Base-by-base conservation (phyloP, 2,329 filamentous ascomycete genomes). In the Penicillium nordicum region DNA sequence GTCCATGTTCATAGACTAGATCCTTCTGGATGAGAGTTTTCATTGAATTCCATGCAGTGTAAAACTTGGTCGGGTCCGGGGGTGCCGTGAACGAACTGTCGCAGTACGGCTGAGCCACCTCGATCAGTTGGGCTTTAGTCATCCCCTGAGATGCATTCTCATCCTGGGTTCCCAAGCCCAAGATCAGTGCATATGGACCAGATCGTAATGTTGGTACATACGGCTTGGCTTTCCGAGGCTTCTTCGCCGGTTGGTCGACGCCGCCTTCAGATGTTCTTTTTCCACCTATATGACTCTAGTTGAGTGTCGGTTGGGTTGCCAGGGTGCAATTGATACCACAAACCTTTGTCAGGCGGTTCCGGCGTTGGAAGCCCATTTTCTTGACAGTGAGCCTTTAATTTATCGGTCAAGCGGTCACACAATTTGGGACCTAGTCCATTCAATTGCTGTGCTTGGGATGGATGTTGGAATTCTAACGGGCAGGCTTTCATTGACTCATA, bases 11-110 rank as follows among this genome's bases (percentile, higher is more conserved):
- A 55, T 85, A 86, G 0, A 92, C 88, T 4, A 92, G 75, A 55
- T 91, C 88, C 68, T 92, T 91, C 52, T 85, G 80, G 5, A 86
- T 63, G 32, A 94, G 75, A 0, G 87, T 90, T 68, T 89, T 90
- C 82, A 93, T 92, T 1, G 89, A 91, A 66, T 84, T 88, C 89
- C 89, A 94, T 0, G 90, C 90, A 0, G 89, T 93, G 64, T 90
- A 89, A 65, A 84, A 89, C 55, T 86, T 88, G 11, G 80, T 86
- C 0, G 88, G 78, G 52, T 90, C 87, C 40, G 77, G 79, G 0
- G 88, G 86, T 0, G 82, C 84, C 0, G 82, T 87, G 65, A 91
- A 92, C 0, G 88, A 92, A 2, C 86, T 76, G 67, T 92, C 88
- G 65, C 87, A 90, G 69, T 89, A 79, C 7, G 83, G 83, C 65